Evolutionary conservation across 2,329 filamentous ascomycete genomes (phyloP), one percentile per base, ranked within the genome.

Genomic region (Colletotrichum tropicicola): DNA sequence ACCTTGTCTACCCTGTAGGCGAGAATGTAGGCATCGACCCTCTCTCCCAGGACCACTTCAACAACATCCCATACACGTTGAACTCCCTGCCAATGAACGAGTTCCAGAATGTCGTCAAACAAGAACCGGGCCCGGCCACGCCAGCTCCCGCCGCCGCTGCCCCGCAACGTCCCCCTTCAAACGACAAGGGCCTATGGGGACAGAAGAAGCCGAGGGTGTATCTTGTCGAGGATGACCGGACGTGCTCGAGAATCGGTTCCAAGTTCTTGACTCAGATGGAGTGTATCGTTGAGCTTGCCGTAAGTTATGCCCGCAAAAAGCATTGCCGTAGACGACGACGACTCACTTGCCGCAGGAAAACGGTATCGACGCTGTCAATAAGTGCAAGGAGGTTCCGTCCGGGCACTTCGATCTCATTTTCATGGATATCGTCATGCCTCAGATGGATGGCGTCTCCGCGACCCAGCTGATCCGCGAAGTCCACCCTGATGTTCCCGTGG

Each of bases 371-470:
- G 96, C 96, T 54, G 94, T 97, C 51, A 93, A 91, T 74, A 96
- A 96, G 74, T 91, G 97, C 52, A 87, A 83, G 70, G 75, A 77
- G 30, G 72, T 77, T 35, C 81, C 83, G 9, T 75, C 76, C 7
- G 77, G 79, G 27, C 77, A 85, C 30, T 91, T 87, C 70, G 88
- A 91, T 69, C 79, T 92, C 57, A 93, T 95, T 68, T 87, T 95
- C 67, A 95, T 95, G 92, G 92, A 96, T 74, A 95, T 99, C 69
- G 97, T 99, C 70, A 98, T 99, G 96, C 96, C 96, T 6, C 92
- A 94, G 69, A 84, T 98, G 57, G 96, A 98, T 73, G 96, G 96
- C 70, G 94, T 98, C 6, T 97, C 94, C 15, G 95, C 96, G 3
- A 97, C 94, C 61, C 92, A 96, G 73, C 89, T 97, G 67, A 98